Base-by-base conservation (phyloP, 2,329 filamentous ascomycete species). In the Sordariomycetes sp. region DNA sequence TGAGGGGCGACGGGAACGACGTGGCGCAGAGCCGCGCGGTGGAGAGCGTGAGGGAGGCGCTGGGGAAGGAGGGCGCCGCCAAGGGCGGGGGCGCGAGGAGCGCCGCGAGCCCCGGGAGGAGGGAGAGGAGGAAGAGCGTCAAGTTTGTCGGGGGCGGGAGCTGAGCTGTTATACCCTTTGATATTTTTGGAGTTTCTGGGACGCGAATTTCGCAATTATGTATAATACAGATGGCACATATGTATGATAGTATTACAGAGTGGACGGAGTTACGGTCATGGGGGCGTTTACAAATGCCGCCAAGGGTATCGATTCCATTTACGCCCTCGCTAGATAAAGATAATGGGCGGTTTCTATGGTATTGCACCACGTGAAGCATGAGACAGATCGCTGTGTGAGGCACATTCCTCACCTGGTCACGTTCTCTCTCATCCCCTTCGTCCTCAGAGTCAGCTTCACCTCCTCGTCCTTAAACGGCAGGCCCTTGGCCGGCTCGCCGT, bases 41-140 rank as follows among this genome's bases (percentile, higher is more conserved):
- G 1, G 81, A 83, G 60, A 78, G 77, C 60, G 83, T 81, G 5
- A 71, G 82, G 1, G 82, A 83, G 63, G 71, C 77, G 2, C 68
- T 83, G 16, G 53, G 62, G 64, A 28, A 12, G 24, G 51, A 34
- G n/a, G 46, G 11, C 2, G 8, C 6, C 12, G 20, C 18, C 3
- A 32, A 6, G 50, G 25, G 61, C 62, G 2, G 61, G 65, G 25
- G 68, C 69, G 16, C 54, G 1, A 76, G 76, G 1, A 64, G 22
- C 28, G 28, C 28, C 6, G 35, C 71, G 58, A 62, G 65, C 3
- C 64, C 67, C 3, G 68, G 65, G 1, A 77, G 79, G 53, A 69
- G 80, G 59, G 82, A 85, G 66, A 73, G 81, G 62, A 75, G 81
- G 66, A 85, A 85, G 75, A 85, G 81, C 62, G 83, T 86, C 64